Percentiles rank a stretch among this genome's conserved stretches.
phyloP scores from a whole-genome alignment of 768 basidiomycete genomes.

The Hericium coralloides region DNA sequence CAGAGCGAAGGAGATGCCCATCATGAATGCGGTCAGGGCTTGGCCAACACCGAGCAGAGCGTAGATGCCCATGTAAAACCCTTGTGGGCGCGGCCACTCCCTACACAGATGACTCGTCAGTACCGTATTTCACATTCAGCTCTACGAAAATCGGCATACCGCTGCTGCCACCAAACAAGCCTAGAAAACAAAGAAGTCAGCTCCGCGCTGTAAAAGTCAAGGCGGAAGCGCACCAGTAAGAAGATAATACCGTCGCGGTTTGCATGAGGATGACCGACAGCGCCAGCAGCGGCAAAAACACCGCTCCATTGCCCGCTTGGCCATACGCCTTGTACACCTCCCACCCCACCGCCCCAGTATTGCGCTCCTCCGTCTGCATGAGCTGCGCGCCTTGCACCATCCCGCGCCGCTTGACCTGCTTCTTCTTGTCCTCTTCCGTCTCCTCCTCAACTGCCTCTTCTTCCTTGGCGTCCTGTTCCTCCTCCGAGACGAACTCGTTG shows the following conservation, averaged over 20 bases:
- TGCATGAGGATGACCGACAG: constrained; percentile 58
- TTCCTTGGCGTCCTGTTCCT: constrained; percentile 38
- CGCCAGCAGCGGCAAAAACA: constrained; percentile 59
- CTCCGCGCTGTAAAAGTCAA: constrained; percentile 3
- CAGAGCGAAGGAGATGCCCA: constrained; percentile 55
- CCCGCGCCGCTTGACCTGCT: constrained; percentile 26
- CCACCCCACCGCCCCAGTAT: constrained; percentile 58
- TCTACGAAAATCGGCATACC: constrained; percentile 25
- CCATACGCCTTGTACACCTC: constrained; percentile 55
- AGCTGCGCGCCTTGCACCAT: constrained; percentile 39
- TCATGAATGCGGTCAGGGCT: constrained; percentile 57
- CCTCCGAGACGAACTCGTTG: constrained; percentile 56
- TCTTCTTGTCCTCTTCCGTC: constrained; percentile 27
- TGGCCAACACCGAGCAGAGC: constrained; percentile 64
- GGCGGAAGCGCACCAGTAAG: constrained; percentile 52
- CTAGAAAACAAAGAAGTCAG: constrained; percentile 22
- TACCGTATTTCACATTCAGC: not conserved
- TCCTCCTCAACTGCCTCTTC: constrained; percentile 32
- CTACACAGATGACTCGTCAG: constrained; percentile 20
- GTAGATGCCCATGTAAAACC: constrained; percentile 83
- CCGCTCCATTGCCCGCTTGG: constrained; percentile 54
- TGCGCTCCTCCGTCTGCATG: constrained; percentile 83
- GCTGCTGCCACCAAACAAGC: constrained; percentile 83
- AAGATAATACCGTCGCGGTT: constrained; percentile 58
- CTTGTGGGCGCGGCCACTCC: constrained; percentile 47